Evolutionary conservation across 2,329 filamentous ascomycete species (phyloP), one percentile per base, ranked within the genome.

Genomic region (Diaporthe australafricana): DNA sequence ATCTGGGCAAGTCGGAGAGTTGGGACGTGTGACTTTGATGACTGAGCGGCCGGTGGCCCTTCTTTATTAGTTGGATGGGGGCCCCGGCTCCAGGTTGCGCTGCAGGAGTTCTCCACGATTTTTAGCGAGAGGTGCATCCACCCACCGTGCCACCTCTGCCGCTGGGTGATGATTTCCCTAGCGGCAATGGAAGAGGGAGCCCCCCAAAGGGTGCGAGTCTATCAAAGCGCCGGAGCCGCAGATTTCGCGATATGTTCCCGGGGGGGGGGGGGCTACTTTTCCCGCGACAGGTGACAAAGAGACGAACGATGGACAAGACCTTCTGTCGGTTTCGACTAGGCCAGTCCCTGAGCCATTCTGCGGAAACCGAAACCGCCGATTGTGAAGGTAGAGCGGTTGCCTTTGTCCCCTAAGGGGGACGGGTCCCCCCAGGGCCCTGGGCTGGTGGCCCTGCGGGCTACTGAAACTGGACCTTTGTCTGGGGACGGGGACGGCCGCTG

Each of bases 31-130:
- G 45, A 25, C 32, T 47, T 47, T 40, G 70, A 52, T 47, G 68
- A 62, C 62, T 38, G 40, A 52, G 52, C 42, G 35, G 55, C 60
- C 20, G 35, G 12, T 63, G 45, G 57, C 57, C 40, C 38, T 17
- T 55, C 42, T 72, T 56, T 55, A 35, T 35, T 35, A 48, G 65
- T 40, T 48, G 65, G 55, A 55, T 35, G 65, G 48, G 40, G 47
- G 38, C 45, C 53, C 63, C 55, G 52, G 65, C 42, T 63, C 40
- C 57, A 63, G 63, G 63, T 35, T 72, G 70, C 65, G 57, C 66
- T 72, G 70, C 65, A 69, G 55, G 42, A 63, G 22, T 63, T 69
- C 66, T 57, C 66, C 66, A 68, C 66, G 66, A 57, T 57, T 68
- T n/a, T 48, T 48, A 68, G 50, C 50, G 68, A 60, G 20, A 50